phyloP scores from a whole-genome alignment of 768 basidiomycete species.

The Gymnopilus dilepis region DNA sequence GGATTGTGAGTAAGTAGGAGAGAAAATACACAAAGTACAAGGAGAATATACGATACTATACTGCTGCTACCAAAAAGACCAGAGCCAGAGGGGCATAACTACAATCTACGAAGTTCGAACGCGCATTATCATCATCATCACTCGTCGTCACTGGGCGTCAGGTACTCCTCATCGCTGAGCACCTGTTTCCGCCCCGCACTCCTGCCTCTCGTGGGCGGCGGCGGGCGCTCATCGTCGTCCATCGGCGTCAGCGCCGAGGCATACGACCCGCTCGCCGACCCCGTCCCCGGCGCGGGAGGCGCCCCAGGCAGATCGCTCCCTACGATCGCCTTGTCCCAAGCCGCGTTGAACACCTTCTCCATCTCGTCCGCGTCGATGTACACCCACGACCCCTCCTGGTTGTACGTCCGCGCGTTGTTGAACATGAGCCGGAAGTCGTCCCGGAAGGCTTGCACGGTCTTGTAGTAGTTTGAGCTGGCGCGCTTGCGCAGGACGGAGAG shows the following conservation, averaged over 20 bases:
- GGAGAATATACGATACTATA: background rate
- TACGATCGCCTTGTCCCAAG: conserved; percentile 65
- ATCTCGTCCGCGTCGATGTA: conserved; percentile 94
- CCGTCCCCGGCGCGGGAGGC: conserved; percentile 42
- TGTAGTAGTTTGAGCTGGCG: conserved; percentile 67
- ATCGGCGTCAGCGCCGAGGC: conserved; percentile 79
- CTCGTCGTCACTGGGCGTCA: conserved; percentile 81
- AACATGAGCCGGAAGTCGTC: conserved; percentile 93
- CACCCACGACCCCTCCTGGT: conserved; percentile 94
- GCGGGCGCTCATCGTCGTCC: conserved; percentile 79
- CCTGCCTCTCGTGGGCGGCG: conserved; percentile 55
- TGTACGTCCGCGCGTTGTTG: conserved; percentile 91
- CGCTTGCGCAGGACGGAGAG: conserved; percentile 87
- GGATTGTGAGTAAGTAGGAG: background rate
- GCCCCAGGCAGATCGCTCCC: conserved; percentile 82
- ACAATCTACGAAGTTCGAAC: no score
- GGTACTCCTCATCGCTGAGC: conserved; percentile 73
- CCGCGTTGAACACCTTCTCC: conserved; percentile 84
- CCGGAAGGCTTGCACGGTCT: conserved; percentile 71
- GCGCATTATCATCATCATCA: conserved; percentile 28
- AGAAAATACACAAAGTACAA: conserved; percentile 9
- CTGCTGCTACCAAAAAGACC: background rate
- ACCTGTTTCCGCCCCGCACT: conserved; percentile 74
- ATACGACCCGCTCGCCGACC: conserved; percentile 55
- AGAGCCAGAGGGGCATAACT: background rate